Percentiles rank a stretch among this genome's conserved stretches.
phyloP scores from a whole-genome alignment of 2,329 filamentous ascomycete genomes.

The Fonsecaea multimorphosa region DNA sequence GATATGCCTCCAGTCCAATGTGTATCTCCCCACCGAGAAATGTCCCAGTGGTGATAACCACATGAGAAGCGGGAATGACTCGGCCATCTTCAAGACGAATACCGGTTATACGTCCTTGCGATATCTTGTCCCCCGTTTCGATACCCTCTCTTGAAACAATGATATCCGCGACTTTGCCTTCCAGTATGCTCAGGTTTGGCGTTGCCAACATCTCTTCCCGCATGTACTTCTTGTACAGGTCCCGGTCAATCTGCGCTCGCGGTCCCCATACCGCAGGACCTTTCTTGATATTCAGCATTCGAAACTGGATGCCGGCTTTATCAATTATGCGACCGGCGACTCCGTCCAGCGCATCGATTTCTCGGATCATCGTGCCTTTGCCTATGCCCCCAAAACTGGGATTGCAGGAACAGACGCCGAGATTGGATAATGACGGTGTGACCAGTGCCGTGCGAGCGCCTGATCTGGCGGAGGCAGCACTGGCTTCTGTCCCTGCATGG shows the following conservation, averaged over 20 bases:
- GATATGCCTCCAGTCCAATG: slow-evolving; percentile 82
- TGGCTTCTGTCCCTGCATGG: slow-evolving; percentile 93
- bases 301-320: slow-evolving; percentile 93
- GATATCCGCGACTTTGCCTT: slow-evolving; percentile 91
- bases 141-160: slow-evolving; percentile 67
- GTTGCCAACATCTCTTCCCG: slow-evolving; percentile 80
- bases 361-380: slow-evolving; percentile 93
- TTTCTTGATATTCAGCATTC: slow-evolving; percentile 84
- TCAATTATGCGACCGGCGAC: slow-evolving; percentile 87
- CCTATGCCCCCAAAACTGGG: slow-evolving; percentile 98
- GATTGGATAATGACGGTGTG: slow-evolving; percentile 84
- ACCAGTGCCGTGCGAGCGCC: slow-evolving; percentile 89
- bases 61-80: slow-evolving; percentile 76
- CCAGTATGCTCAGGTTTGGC: slow-evolving; percentile 77
- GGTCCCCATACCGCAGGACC: slow-evolving; percentile 97
- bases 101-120: slow-evolving; percentile 77
- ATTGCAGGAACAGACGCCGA: slow-evolving; percentile 95
- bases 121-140: slow-evolving; percentile 52
- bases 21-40: slow-evolving; percentile 97
- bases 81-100: slow-evolving; percentile 87
- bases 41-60: slow-evolving; percentile 95
- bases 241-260: slow-evolving; percentile 91
- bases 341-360: slow-evolving; percentile 93
- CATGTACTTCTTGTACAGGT: slow-evolving; percentile 90
- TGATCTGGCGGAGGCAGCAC: slow-evolving; percentile 83